A percentile compares a stretch with the other conserved stretches of the same genome.
These are phyloP conservation scores for Penicillium waksmanii DNA, from an alignment of 495 filamentous ascomycete genomes.

Conservation along the genomic window DNA sequence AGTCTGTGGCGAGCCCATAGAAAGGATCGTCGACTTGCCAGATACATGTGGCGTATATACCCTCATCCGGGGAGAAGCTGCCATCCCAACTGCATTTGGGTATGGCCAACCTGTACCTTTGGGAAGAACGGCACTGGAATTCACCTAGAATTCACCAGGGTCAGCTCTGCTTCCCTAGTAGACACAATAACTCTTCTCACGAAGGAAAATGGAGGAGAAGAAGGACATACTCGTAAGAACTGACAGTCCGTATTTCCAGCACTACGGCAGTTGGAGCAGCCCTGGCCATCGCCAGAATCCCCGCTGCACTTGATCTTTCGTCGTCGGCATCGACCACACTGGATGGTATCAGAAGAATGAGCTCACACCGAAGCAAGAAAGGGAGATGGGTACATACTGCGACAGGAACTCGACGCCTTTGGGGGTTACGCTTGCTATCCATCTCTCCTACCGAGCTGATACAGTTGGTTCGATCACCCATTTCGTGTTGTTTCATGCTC, in stretches of 20 bases:
- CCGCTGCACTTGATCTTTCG: constrained; percentile 97
- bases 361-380: constrained; percentile 69
- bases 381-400: constrained; percentile 57
- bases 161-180: constrained; percentile 9
- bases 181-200: not conserved
- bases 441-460: constrained; percentile 30
- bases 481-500: constrained; percentile 31
- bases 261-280: constrained; percentile 81
- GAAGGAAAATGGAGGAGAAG: not conserved
- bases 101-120: constrained; percentile 38
- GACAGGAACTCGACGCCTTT: constrained; percentile 62
- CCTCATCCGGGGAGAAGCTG: constrained; percentile 26
- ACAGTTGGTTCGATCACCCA: constrained; percentile 24
- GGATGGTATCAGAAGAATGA: not conserved
- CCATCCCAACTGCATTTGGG: constrained; percentile 21
- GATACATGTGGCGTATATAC: constrained; percentile 25
- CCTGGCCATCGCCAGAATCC: constrained; percentile 72
- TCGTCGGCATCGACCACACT: constrained; percentile 92
- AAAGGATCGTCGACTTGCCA: constrained; percentile 19
- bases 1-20: constrained; percentile 23
- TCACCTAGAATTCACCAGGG: constrained; percentile 15
- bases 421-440: constrained; percentile 41
- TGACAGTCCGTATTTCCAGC: constrained; percentile 72
- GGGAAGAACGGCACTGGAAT: constrained; percentile 26
- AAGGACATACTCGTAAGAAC: constrained; percentile 71